Percentiles rank a stretch among this genome's conserved stretches.
phyloP scores from a whole-genome alignment of 176 grass and related monocot genomes.

The Zizania latifolia region DNA sequence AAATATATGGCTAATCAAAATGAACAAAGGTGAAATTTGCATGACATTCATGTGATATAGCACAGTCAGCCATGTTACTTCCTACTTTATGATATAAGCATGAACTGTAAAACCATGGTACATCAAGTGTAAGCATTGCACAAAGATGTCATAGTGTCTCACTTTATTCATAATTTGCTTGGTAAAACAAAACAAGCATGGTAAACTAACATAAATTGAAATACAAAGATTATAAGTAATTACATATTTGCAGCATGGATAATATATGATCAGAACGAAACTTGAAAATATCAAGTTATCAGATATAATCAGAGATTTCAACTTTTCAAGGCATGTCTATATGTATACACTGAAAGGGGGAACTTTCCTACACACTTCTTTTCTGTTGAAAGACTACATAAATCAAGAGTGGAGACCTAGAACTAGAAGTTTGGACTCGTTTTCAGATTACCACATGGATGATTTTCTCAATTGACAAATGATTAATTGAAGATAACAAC shows the following conservation, averaged over 20 bases:
- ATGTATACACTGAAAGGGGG: neutral
- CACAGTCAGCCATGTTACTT: neutral
- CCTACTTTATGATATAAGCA: slow-evolving; percentile 8
- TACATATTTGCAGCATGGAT: neutral
- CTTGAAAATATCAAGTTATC: neutral
- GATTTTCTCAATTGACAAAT: neutral
- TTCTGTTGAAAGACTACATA: neutral
- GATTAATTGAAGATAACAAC: neutral
- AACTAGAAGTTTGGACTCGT: neutral
- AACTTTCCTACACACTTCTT: neutral
- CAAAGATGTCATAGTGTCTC: neutral
- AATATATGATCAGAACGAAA: neutral
- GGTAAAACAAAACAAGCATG: neutral
- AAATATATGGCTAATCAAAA: neutral
- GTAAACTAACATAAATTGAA: too few species aligned
- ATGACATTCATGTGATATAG: neutral
- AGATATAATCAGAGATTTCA: too few species aligned
- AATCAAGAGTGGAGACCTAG: neutral
- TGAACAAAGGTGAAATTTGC: neutral
- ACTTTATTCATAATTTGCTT: slow-evolving; percentile 3
- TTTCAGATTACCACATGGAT: neutral
- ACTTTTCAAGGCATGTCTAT: too few species aligned
- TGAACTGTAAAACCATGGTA: neutral
- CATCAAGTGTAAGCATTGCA: neutral
- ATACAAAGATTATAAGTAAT: neutral